Percentiles rank a stretch among this genome's conserved stretches.
Conservation (phyloP, 1,284 basidiomycete species). For the Leccinum angustisporum region DNA sequence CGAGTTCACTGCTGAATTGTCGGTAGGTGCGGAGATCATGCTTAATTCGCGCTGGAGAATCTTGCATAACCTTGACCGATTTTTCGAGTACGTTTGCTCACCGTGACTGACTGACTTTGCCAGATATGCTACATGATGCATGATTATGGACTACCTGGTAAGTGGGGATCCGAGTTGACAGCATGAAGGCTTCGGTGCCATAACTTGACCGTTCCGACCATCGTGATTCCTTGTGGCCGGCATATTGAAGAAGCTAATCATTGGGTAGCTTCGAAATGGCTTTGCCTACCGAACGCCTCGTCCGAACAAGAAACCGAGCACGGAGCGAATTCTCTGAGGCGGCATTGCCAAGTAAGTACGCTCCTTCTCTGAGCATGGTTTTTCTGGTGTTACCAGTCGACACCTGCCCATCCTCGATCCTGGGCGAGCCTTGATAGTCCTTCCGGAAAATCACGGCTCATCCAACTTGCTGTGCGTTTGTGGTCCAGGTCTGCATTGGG, state of each 20-base stretch:
- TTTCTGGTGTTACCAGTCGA: too few species aligned
- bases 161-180: background rate
- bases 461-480: background rate
- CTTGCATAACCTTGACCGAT: background rate
- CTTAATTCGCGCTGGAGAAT: background rate
- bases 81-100: background rate
- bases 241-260: background rate
- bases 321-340: background rate
- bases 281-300: background rate
- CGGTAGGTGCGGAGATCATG: background rate
- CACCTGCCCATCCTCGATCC: background rate
- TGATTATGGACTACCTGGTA: background rate
- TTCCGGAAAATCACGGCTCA: background rate
- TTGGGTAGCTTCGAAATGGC: background rate
- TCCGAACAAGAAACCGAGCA: background rate
- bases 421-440: background rate
- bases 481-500: background rate
- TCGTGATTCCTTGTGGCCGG: background rate
- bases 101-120: slow-evolving; percentile 1
- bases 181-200: background rate
- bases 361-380: background rate
- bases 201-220: background rate
- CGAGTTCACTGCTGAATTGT: background rate
- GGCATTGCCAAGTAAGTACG: background rate
- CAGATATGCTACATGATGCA: too few species aligned